Conservation (phyloP, 2,329 filamentous ascomycete species). For the Fusarium palustre region DNA sequence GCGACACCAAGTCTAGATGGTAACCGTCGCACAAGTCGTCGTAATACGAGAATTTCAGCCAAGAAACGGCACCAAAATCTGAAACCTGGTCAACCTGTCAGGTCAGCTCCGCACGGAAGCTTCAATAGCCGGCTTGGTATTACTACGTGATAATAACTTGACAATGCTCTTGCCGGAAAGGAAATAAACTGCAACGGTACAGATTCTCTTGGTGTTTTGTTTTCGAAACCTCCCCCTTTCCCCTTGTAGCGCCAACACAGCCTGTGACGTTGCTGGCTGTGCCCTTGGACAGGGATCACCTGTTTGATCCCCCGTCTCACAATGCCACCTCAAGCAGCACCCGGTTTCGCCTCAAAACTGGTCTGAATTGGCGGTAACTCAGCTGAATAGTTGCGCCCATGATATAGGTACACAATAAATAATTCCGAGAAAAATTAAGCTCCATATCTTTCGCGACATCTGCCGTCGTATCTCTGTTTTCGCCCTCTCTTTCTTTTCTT, state of each 20-base stretch:
- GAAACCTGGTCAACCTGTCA: conserved; percentile 17
- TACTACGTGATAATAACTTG: neutral
- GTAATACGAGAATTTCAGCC: neutral
- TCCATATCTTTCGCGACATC: conserved; percentile 20
- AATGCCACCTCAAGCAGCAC: conserved; percentile 33
- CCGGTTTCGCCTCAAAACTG: conserved; percentile 41
- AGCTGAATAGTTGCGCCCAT: neutral
- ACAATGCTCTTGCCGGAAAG: neutral
- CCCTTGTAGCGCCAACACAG: neutral
- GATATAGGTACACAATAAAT: neutral
- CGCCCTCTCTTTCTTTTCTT: neutral
- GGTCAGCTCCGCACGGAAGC: conserved; percentile 21
- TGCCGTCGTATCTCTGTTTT: neutral
- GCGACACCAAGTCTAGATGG: neutral
- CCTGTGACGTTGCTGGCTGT: conserved; percentile 7
- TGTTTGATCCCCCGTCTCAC: conserved; percentile 46
- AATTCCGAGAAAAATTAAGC: neutral
- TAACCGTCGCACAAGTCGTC: neutral
- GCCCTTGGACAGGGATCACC: conserved; percentile 6
- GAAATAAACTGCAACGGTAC: neutral
- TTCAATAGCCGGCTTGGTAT: conserved; percentile 26
- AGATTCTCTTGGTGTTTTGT: neutral
- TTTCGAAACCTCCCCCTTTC: neutral
- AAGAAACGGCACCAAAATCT: neutral
- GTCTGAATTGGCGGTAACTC: conserved; percentile 1